Conservation (phyloP, 2,329 filamentous ascomycete genomes). For the Xylariales sp. region DNA sequence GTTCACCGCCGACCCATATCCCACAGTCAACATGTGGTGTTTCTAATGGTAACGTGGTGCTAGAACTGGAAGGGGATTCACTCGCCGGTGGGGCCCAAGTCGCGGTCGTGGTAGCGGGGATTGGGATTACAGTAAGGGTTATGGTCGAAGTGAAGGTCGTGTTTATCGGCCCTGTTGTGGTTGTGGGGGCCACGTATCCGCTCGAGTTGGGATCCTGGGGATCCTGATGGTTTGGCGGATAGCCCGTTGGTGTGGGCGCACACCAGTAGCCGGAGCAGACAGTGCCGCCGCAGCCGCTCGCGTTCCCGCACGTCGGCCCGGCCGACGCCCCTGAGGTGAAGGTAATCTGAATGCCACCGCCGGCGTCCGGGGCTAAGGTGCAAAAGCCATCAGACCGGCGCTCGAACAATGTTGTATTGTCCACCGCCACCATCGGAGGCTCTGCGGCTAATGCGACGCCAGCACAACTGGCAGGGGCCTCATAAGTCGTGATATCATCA, state of each 20-base stretch:
- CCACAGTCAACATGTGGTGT: no score
- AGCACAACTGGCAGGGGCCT: background rate
- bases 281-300: conserved; percentile 38
- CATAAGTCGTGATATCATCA: conserved; percentile 14
- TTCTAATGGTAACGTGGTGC: no score
- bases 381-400: conserved; percentile 20
- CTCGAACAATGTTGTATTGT: conserved; percentile 11
- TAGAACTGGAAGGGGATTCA: no score
- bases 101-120: no score
- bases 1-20: no score
- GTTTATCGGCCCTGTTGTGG: background rate
- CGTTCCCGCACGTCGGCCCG: conserved; percentile 34
- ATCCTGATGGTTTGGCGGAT: conserved; percentile 38
- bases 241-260: conserved; percentile 33
- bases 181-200: conserved; percentile 15
- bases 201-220: conserved; percentile 37
- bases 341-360: conserved; percentile 10
- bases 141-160: no score
- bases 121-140: no score
- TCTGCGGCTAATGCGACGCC: background rate
- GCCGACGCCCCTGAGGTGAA: conserved; percentile 31
- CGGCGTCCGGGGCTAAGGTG: conserved; percentile 7
- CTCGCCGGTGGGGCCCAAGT: no score
- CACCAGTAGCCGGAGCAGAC: conserved; percentile 43
- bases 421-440: background rate